Evolutionary conservation across 2,329 filamentous ascomycete genomes (phyloP).

Genomic region (Aureobasidium vineae): DNA sequence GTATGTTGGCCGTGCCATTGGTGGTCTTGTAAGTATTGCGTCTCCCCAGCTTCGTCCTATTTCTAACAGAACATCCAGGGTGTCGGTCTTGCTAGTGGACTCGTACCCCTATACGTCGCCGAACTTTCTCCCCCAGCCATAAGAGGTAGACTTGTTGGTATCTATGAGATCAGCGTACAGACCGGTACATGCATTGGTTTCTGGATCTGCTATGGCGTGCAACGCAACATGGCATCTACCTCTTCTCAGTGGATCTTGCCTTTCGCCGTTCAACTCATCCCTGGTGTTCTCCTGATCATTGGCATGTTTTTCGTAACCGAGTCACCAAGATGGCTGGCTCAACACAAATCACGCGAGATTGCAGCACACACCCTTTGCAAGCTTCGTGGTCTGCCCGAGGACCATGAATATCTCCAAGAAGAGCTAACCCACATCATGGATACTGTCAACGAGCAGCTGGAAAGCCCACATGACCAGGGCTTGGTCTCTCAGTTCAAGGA

Average conservation of each 20-base stretch:
- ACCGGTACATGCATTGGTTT: constrained; percentile 40
- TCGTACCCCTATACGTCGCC: constrained; percentile 40
- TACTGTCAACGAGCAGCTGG: constrained; percentile 20
- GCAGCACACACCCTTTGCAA: constrained; percentile 31
- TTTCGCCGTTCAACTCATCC: constrained; percentile 39
- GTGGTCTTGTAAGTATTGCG: constrained; percentile 27
- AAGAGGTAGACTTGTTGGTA: constrained; percentile 39
- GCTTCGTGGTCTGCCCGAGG: constrained; percentile 30
- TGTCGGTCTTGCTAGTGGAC: constrained; percentile 37
- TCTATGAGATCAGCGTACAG: constrained; percentile 39
- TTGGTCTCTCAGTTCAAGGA: constrained; percentile 60
- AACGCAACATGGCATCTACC: constrained; percentile 32
- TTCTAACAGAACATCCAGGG: not conserved
- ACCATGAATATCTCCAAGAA: constrained; percentile 34
- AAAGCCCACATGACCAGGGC: constrained; percentile 60
- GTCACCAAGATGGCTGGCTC: constrained; percentile 37
- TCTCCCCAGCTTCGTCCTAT: too few relatives aligned
- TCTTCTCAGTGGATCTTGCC: constrained; percentile 35
- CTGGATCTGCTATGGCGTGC: constrained; percentile 41
- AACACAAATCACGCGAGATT: constrained; percentile 31
- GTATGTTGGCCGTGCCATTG: constrained; percentile 37
- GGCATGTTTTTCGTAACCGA: constrained; percentile 37
- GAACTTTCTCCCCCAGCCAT: constrained; percentile 39
- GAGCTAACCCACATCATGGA: constrained; percentile 38
- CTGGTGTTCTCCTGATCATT: constrained; percentile 36